Percentiles rank a stretch among this genome's conserved stretches.
Conservation (phyloP, 2,329 filamentous ascomycete genomes). For the Sporothrix dimorphospora region DNA sequence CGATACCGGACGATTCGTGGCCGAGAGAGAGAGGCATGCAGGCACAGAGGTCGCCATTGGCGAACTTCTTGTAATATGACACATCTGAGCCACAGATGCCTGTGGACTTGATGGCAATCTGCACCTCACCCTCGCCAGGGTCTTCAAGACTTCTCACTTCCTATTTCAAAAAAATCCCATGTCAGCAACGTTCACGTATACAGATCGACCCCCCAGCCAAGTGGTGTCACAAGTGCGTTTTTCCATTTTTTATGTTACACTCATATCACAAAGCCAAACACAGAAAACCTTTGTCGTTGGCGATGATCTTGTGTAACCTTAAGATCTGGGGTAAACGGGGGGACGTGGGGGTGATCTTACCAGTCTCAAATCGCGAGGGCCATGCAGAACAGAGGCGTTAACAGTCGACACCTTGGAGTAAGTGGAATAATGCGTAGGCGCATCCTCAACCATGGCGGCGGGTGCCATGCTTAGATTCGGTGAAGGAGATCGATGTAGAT, state of each 20-base stretch:
- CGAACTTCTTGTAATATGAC: slow-evolving; percentile 72
- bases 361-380: slow-evolving; percentile 59
- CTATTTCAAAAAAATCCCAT: slow-evolving; percentile 40
- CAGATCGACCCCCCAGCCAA: slow-evolving; percentile 57
- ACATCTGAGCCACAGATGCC: slow-evolving; percentile 73
- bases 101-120: slow-evolving; percentile 66
- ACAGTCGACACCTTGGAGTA: slow-evolving; percentile 50
- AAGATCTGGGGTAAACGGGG: slow-evolving; percentile 34
- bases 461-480: slow-evolving; percentile 50
- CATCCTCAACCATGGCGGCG: slow-evolving; percentile 50
- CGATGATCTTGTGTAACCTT: slow-evolving; percentile 40
- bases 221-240: slow-evolving; percentile 63
- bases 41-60: slow-evolving; percentile 70
- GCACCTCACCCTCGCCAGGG: slow-evolving; percentile 58
- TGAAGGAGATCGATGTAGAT: slow-evolving; percentile 22
- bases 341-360: slow-evolving; percentile 44
- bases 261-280: no score
- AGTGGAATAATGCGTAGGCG: slow-evolving; percentile 50
- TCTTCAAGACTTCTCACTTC: slow-evolving; percentile 55
- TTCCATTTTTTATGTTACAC: neutral
- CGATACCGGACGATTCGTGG: slow-evolving; percentile 64
- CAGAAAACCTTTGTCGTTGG: neutral
- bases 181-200: neutral
- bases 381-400: slow-evolving; percentile 61
- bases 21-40: slow-evolving; percentile 66